Evolutionary conservation across 2,329 filamentous ascomycete species (phyloP).

Genomic region (Colletotrichum godetiae): DNA sequence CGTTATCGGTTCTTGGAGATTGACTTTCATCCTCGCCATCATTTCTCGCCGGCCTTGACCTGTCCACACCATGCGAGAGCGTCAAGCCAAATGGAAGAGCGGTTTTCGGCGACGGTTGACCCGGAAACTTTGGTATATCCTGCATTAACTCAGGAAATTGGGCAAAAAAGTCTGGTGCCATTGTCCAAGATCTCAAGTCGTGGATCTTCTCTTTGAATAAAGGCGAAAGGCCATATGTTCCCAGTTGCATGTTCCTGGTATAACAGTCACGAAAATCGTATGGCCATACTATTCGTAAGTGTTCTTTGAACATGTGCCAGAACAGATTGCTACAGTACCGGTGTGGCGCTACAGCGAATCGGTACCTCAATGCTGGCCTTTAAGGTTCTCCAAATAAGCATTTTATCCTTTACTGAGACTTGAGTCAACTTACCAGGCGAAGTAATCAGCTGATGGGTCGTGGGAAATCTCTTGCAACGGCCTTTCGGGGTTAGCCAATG

Average conservation of each 20-base stretch:
- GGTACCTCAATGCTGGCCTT: slow-evolving; percentile 44
- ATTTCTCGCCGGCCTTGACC: not conserved
- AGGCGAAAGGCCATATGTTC: slow-evolving; percentile 39
- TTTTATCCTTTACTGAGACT: too few relatives aligned
- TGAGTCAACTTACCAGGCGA: not conserved
- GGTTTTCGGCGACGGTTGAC: not conserved
- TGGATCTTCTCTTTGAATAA: slow-evolving; percentile 38
- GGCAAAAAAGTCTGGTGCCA: slow-evolving; percentile 42
- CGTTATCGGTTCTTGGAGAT: too few relatives aligned
- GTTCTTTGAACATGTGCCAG: slow-evolving; percentile 41
- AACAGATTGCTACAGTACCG: slow-evolving; percentile 45
- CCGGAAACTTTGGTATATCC: slow-evolving; percentile 43
- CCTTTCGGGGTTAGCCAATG: not conserved
- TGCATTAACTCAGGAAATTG: slow-evolving; percentile 41
- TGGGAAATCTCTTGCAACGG: not conserved
- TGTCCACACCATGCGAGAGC: not conserved
- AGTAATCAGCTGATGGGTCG: slow-evolving; percentile 17
- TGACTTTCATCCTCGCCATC: not conserved
- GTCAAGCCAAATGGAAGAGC: not conserved
- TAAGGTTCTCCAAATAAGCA: not conserved
- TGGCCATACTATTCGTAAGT: slow-evolving; percentile 40
- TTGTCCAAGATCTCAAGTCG: slow-evolving; percentile 43
- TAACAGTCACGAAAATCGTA: slow-evolving; percentile 43
- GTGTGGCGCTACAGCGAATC: slow-evolving; percentile 43
- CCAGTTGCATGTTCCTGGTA: slow-evolving; percentile 37